Evolutionary conservation across 2,329 filamentous ascomycete species (phyloP), one percentile per base, ranked within the genome.

Genomic region (Nothopassalora personata): DNA sequence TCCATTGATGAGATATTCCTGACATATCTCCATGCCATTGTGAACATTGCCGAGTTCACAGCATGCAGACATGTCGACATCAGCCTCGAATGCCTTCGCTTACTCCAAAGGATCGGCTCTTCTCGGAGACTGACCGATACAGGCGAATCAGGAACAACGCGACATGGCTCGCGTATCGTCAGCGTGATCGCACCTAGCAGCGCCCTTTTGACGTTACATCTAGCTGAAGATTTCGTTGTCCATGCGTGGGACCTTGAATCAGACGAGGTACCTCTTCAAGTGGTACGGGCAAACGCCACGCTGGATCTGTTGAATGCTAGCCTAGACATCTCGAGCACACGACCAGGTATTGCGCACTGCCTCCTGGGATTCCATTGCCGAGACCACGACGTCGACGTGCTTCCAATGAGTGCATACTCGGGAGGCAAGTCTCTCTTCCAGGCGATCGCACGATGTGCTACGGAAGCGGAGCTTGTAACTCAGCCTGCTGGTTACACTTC

Each of bases 1-100:
- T 92, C 89, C 0, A 93, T 99, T 68, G 93, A 97, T 71, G 95
- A 99, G 69, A 91, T 90, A 7, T 80, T 99, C 19, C 80, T 96
- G 43, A 91, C 87, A 59, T 88, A 94, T 67, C 78, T 99, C 30
- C 80, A 83, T 46, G 78, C 96, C 6, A 83, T 97, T 45, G 86
- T 91, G 3, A 87, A 94, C 65, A 79, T 99, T 27, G 92, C 92
- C 31, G 83, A 90, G 33, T 97, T 94, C 72, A 93, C 91, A 67
- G 89, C 91, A 13, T 87, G 92, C 56, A 89, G 89, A 0, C 90
- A 97, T 67, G 83, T 90, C 36, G 84, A 88, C 13, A 79, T 99
- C 55, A 90, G 90, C 0, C 80, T 96, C 61, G 86, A 86, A 13
- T 93, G 91, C 45, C 79, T 99, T 58, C 86, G 87, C 62, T 81